A percentile compares a stretch with the other conserved stretches of the same genome.
These are phyloP conservation scores for Zymoseptoria brevis DNA, from an alignment of 2,329 filamentous ascomycete species.

Conservation along the genomic window DNA sequence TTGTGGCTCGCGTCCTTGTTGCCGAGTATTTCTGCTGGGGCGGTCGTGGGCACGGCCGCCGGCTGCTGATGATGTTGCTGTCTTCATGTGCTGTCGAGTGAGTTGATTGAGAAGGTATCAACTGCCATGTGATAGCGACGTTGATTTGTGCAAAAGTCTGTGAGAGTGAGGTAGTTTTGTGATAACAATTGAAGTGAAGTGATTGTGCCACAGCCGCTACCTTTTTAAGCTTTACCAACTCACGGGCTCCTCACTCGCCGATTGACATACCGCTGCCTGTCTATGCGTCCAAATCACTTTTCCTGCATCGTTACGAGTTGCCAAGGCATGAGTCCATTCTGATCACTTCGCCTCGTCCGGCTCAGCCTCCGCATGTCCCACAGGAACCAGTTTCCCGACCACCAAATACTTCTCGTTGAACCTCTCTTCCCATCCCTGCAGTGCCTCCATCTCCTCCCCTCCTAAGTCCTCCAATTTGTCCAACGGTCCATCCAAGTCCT, in stretches of 20 bases:
- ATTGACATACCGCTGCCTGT: background rate
- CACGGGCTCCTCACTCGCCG: background rate
- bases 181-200: background rate
- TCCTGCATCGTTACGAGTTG: background rate
- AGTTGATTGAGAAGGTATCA: background rate
- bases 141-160: background rate
- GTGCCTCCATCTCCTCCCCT: constrained; percentile 68
- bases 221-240: background rate
- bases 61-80: background rate
- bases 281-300: background rate
- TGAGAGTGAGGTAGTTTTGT: background rate
- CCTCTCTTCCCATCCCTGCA: constrained; percentile 86
- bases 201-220: background rate
- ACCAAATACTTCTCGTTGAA: constrained; percentile 92
- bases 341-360: constrained; percentile 22
- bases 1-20: background rate
- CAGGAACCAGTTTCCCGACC: constrained; percentile 76
- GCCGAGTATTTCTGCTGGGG: background rate
- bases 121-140: background rate
- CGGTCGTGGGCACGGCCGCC: background rate
- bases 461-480: constrained; percentile 67
- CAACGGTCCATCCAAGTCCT: constrained; percentile 76
- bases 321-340: background rate
- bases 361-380: constrained; percentile 47
- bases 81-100: background rate